Base-by-base conservation (phyloP, 495 filamentous ascomycete species). In the Neurospora terricola region DNA sequence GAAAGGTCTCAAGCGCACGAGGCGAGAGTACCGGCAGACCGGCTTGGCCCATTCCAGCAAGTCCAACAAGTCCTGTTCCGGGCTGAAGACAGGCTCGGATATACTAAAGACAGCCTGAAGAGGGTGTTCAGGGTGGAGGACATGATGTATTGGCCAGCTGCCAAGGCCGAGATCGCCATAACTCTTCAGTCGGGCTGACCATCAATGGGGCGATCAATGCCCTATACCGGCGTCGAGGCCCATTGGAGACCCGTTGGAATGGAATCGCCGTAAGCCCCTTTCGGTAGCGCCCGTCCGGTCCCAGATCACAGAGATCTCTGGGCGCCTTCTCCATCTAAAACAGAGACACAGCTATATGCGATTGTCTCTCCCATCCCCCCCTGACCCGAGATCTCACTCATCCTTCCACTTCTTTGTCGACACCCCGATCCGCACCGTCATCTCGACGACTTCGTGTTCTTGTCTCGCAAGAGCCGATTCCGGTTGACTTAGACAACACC, bases 351-450 rank as follows among this genome's bases (percentile, higher is more conserved):
- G 54, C 54, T 66, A 66, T 66, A 66, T 66, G 54, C 27, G 54
- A 66, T 66, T 34, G 54, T 34, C 54, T 59, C 21, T 66, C 54
- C 54, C 54, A 16, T 34, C 14, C 27, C 54, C 30, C 18, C 11
- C 14, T 16, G 14, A 34, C 54, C 54, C 7, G 23, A 66, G 54
- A 66, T 66, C 54, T 66, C 54, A 8, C 38, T 30, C 43, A 34
- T 38, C 30, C 39, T 66, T 66, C 59, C 10, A 38, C 42, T 59
- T 72, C 42, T 73, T 73, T n/a, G 72, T 69, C 27, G n/a, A 39
- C 54, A 30, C 18, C 45, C 71, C 45, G 37, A 72, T 68, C 48
- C 36, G 37, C 71, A 68, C 71, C 39, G 34, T 21, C 34, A 38
- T 23, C 27, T 72, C 16, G 45, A 36, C 36, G 27, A 71, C 43